phyloP scores from a whole-genome alignment of 805 yeast species.

The Saitoella complicata region DNA sequence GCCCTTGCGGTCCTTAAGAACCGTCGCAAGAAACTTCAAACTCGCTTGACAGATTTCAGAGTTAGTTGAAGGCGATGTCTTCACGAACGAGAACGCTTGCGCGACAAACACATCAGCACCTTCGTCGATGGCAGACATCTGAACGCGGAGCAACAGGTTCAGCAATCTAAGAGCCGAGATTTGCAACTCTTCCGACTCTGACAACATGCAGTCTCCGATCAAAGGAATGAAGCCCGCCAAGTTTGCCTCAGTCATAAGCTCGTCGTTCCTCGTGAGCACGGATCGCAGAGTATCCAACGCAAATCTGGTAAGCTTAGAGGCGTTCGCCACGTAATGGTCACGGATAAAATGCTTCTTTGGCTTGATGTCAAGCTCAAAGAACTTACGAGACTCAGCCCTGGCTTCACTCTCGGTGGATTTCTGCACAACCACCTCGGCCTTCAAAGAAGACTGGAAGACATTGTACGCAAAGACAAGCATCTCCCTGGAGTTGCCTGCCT shows the following conservation, averaged over 20 bases:
- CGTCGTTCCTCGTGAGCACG: conserved; percentile 47
- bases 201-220: conserved; percentile 38
- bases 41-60: conserved; percentile 68
- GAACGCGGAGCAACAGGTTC: conserved; percentile 41
- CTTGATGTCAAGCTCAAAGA: too few relatives aligned
- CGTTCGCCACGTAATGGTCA: conserved; percentile 38
- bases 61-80: conserved; percentile 62
- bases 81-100: conserved; percentile 34
- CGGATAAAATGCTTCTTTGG: conserved; percentile 42
- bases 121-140: conserved; percentile 37
- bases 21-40: conserved; percentile 53
- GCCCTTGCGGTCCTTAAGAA: conserved; percentile 53
- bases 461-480: conserved; percentile 61
- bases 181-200: conserved; percentile 55
- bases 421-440: conserved; percentile 5
- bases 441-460: conserved; percentile 38
- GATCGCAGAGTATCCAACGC: conserved; percentile 60
- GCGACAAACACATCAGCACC: conserved; percentile 15
- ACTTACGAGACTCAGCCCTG: too few relatives aligned
- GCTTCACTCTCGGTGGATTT: conserved; percentile 26
- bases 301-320: conserved; percentile 53
- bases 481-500: conserved; percentile 37
- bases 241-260: conserved; percentile 41
- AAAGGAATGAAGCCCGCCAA: conserved; percentile 62
- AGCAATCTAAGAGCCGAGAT: conserved; percentile 50